Percentiles rank a stretch among this genome's conserved stretches.
Conservation (phyloP, 2,329 filamentous ascomycete genomes). For the Colletotrichum sp. region DNA sequence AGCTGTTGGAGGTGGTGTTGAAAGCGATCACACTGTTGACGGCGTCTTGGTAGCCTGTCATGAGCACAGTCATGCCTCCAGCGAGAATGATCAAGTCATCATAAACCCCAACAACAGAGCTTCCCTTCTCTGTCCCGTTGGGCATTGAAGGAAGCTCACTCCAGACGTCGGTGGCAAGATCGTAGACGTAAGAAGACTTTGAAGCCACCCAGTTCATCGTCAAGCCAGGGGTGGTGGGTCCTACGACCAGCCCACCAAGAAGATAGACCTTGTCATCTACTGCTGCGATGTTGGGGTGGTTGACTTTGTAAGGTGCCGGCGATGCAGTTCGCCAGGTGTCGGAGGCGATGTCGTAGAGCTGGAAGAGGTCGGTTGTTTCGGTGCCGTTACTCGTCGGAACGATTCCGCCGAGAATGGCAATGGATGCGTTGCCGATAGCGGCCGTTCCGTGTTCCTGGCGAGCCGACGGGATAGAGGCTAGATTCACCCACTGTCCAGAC, state of each 20-base stretch:
- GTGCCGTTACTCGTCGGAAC: not conserved
- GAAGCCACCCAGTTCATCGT: constrained; percentile 29
- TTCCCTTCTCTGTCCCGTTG: constrained; percentile 30
- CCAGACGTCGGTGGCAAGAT: constrained; percentile 32
- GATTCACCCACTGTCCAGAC: not conserved
- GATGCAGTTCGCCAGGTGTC: constrained; percentile 33
- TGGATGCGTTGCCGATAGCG: not conserved
- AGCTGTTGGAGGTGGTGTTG: constrained; percentile 29
- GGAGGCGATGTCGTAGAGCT: constrained; percentile 31
- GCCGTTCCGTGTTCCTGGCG: not conserved
- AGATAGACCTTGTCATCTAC: constrained; percentile 37
- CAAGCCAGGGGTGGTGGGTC: constrained; percentile 13
- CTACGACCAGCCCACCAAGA: constrained; percentile 38
- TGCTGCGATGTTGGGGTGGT: constrained; percentile 42
- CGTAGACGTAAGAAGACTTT: constrained; percentile 33
- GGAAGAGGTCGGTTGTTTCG: not conserved
- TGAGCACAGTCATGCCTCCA: constrained; percentile 37
- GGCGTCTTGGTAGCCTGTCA: constrained; percentile 26
- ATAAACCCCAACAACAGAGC: constrained; percentile 35
- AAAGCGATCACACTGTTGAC: constrained; percentile 35
- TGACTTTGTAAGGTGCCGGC: constrained; percentile 32
- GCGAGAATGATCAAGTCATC: constrained; percentile 38
- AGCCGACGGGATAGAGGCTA: not conserved
- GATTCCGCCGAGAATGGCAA: not conserved
- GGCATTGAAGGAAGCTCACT: constrained; percentile 30